These are phyloP conservation scores for Lactifluus pinguis DNA, from an alignment of 768 basidiomycete genomes.

Conservation along the genomic window DNA sequence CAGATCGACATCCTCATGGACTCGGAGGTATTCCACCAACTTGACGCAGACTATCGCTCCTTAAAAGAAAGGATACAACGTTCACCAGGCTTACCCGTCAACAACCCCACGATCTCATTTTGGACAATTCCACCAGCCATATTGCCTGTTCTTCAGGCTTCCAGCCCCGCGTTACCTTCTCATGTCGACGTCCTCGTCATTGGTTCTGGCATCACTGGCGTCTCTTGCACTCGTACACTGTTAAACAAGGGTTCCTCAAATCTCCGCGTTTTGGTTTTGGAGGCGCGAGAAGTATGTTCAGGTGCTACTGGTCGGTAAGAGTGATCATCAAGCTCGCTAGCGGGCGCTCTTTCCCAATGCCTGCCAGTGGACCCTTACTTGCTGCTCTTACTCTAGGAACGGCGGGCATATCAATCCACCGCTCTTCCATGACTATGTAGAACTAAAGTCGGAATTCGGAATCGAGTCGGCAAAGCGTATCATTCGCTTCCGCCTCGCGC, in stretches of 20 bases:
- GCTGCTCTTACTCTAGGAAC: constrained; percentile 37
- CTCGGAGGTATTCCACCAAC: neutral
- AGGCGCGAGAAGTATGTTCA: constrained; percentile 69
- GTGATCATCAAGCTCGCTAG: too few relatives aligned
- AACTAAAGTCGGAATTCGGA: constrained; percentile 40
- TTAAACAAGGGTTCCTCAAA: constrained; percentile 29
- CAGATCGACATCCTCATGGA: neutral
- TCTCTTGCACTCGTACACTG: constrained; percentile 47
- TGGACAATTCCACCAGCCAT: constrained; percentile 51
- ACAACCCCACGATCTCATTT: constrained; percentile 47
- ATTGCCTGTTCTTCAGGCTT: constrained; percentile 28
- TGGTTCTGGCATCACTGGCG: constrained; percentile 69
- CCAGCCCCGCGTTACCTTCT: constrained; percentile 26
- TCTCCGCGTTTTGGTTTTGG: constrained; percentile 58
- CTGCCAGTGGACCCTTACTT: neutral
- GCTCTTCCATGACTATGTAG: constrained; percentile 48
- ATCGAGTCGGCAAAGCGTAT: constrained; percentile 39
- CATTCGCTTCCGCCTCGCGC: constrained; percentile 53
- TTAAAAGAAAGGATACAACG: constrained; percentile 25
- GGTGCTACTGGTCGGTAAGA: constrained; percentile 61
- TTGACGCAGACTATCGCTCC: constrained; percentile 6
- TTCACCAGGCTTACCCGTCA: constrained; percentile 48
- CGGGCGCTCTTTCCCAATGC: too few relatives aligned
- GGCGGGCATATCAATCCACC: constrained; percentile 60
- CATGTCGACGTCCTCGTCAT: constrained; percentile 64